Evolutionary conservation across 345 rosid genomes (phyloP), one percentile per base, ranked within the genome.

Genomic region (Clarkia xantiana): DNA sequence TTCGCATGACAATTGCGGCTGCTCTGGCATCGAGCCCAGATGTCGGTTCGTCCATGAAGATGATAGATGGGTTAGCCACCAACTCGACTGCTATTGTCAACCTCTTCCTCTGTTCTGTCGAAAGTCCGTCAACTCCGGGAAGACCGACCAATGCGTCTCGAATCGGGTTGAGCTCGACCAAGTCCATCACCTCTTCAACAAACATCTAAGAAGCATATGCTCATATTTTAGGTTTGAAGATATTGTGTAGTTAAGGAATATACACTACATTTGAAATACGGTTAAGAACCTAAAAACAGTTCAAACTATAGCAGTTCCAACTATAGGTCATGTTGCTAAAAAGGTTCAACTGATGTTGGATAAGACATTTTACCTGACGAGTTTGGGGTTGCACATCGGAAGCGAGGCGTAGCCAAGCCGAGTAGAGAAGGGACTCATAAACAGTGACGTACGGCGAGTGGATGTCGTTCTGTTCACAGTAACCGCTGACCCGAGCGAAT

Each of bases 341-440:
- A n/a, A n/a, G n/a, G n/a, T n/a, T n/a, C n/a, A n/a, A n/a, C n/a
- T n/a, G n/a, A n/a, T n/a, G n/a, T n/a, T n/a, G n/a, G n/a, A n/a
- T n/a, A n/a, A n/a, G n/a, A n/a, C n/a, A 7, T n/a, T 45, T 29
- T 45, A 68, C 97, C 84, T 77, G 67, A 61, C 89, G 63, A n/a
- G 73, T 71, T 47, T 64, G 62, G 7, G 72, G 34, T 47, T 80
- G 74, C n/a, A 73, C 64, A 34, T 84, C 83, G 0, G 69, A 67
- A 11, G 93, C 58, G 54, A 88, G 97, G 29, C 97, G 93, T 50
- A 88, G 88, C 97, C 94, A 88, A 1, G 97, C 94, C 23, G 97
- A 88, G 58, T 74, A 88, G 18, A 84, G 23, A 34, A 88, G 66
- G 46, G 97, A 88, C 66, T 88, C 97, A 42, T 81, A 77, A 13